Evolutionary conservation across 768 basidiomycete genomes (phyloP), one percentile per base, ranked within the genome.

Genomic region (Russula ochroleuca): DNA sequence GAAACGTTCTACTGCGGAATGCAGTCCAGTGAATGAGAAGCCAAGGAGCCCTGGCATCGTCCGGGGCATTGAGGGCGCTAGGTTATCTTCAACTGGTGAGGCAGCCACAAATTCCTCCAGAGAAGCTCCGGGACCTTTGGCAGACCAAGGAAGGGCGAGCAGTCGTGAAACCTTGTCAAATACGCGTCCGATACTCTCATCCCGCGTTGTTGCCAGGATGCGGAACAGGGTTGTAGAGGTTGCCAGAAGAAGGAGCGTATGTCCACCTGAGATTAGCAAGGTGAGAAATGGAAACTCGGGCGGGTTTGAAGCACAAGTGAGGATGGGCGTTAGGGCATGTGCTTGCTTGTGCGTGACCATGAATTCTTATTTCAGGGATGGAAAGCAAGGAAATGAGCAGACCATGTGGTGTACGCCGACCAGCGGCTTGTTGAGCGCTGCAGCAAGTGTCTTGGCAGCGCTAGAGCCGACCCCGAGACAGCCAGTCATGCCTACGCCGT

Each of bases 391-490:
- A 17, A 25, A 9, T n/a, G 33, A 47, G 70, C 78, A 52, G 41
- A 93, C 94, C 95, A 98, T 98, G 70, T 98, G 95, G 74, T 98
- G 92, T 7, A 97, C 91, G 3, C 94, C 94, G 3, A 96, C 82
- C 5, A 96, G 63, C 0, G 94, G 94, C 69, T 93, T 90, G 47
- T 81, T 79, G 14, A 84, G 77, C 0, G 85, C 86, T 0, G 92
- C 88, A 0, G 94, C 93, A 3, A 98, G 77, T 0, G 86, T 84
- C 72, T 91, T 92, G n/a, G 93, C 92, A 7, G 92, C 86, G 64
- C 90, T 90, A 11, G 85, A 83, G 49, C 85, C 85, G 3, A 93
- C 88, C 28, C 82, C 83, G 14, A 98, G 79, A 72, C 92, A 94
- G 2, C 90, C 90, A 3, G 81, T 81, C 70, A 94, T 90, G 5